These are phyloP conservation scores for Lipomyces mesembrius DNA, from an alignment of 805 yeast genomes.

Conservation along the genomic window DNA sequence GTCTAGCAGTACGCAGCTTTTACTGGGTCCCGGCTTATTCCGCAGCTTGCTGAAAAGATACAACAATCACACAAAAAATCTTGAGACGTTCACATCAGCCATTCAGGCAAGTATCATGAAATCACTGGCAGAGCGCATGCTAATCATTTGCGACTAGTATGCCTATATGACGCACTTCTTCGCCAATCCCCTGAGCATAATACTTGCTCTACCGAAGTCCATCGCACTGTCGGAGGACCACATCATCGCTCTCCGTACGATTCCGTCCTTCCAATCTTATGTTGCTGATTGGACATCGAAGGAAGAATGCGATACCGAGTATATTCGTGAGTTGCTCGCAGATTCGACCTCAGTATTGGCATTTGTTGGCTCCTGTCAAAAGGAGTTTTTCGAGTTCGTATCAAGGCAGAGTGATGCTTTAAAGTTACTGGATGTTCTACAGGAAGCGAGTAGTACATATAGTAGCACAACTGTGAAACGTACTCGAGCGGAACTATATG, in stretches of 20 bases:
- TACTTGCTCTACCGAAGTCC: constrained; percentile 24
- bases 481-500: constrained; percentile 18
- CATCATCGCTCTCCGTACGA: constrained; percentile 43
- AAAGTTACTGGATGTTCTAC: constrained; percentile 10
- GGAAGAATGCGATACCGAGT: neutral
- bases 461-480: constrained; percentile 4
- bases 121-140: neutral
- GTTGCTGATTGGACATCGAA: neutral
- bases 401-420: neutral
- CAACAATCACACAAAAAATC: constrained; percentile 18
- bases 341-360: neutral
- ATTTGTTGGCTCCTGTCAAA: constrained; percentile 5
- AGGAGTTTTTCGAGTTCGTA: constrained; percentile 1
- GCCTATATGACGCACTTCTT: constrained; percentile 46
- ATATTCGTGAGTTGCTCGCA: constrained; percentile 5
- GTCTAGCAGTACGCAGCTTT: constrained; percentile 15
- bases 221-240: constrained; percentile 34
- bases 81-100: constrained; percentile 25
- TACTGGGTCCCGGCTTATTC: constrained; percentile 26
- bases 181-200: constrained; percentile 47
- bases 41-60: constrained; percentile 16
- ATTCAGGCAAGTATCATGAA: constrained; percentile 38
- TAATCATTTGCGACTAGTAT: constrained; percentile 36
- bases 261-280: constrained; percentile 46
- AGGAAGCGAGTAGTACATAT: constrained; percentile 2